A percentile compares a stretch with the other conserved stretches of the same genome.
phyloP scores from a whole-genome alignment of 345 rosid genomes.

The Anastatica hierochuntica region DNA sequence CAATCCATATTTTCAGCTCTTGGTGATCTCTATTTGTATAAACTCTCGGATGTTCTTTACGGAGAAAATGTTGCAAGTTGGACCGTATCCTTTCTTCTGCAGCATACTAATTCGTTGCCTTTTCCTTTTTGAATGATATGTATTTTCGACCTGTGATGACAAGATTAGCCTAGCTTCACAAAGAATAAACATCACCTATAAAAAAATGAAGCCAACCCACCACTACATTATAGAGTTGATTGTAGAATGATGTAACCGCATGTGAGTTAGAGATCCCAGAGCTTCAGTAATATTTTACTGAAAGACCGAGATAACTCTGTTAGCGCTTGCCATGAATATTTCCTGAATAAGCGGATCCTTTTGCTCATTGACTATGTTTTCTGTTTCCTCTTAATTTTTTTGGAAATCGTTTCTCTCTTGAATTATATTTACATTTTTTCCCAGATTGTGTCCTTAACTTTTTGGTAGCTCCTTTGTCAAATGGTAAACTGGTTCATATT shows the following conservation, averaged over 20 bases:
- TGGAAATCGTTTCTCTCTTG: neutral
- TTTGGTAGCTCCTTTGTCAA: slow-evolving; percentile 60
- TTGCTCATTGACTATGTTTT: neutral
- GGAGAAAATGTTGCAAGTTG: slow-evolving; percentile 52
- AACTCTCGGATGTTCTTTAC: slow-evolving; percentile 48
- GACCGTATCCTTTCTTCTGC: slow-evolving; percentile 70
- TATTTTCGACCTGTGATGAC: neutral
- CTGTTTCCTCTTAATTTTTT: neutral
- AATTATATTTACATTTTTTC: neutral
- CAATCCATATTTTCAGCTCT: slow-evolving; percentile 77
- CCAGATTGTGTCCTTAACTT: slow-evolving; percentile 36
- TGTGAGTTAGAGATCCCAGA: too few species aligned
- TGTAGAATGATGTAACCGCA: too few species aligned
- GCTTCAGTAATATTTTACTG: too few species aligned
- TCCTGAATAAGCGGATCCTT: neutral
- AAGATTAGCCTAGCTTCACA: too few species aligned
- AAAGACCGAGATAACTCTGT: too few species aligned
- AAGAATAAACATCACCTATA: too few species aligned
- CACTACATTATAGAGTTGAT: too few species aligned
- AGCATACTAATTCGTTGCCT: neutral
- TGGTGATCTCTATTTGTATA: slow-evolving; percentile 81
- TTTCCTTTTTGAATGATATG: neutral
- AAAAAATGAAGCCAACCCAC: too few species aligned
- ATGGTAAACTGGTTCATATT: slow-evolving; percentile 81
- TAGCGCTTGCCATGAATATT: too few species aligned